Evolutionary conservation across 1,284 basidiomycete species (phyloP).

Genomic region (Apiotrichum gamsii): DNA sequence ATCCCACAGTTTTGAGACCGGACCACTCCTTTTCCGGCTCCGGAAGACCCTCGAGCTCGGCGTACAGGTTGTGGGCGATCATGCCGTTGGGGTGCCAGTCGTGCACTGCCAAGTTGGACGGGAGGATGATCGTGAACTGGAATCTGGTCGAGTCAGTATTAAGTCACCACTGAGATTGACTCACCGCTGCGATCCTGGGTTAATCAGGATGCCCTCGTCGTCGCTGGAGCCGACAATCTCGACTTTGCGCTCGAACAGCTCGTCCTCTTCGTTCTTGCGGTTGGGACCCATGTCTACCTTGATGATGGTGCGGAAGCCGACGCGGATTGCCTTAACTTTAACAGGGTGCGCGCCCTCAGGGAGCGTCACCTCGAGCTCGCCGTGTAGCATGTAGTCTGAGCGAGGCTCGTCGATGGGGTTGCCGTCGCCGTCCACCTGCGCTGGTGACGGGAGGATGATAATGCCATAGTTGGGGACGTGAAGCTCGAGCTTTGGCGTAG

Average conservation of each 20-base stretch:
- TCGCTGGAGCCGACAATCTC: constrained; percentile 16
- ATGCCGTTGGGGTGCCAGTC: constrained; percentile 29
- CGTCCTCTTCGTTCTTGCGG: constrained; percentile 12
- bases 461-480: constrained; percentile 11
- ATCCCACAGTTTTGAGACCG: background rate
- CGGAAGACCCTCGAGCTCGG: constrained; percentile 25
- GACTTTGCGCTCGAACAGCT: constrained; percentile 18
- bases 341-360: background rate
- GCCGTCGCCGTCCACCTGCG: background rate
- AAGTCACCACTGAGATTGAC: background rate
- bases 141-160: constrained; percentile 1
- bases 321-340: constrained; percentile 12
- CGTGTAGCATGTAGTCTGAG: constrained; percentile 11
- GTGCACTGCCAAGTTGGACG: constrained; percentile 24
- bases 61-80: constrained; percentile 23
- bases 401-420: constrained; percentile 3
- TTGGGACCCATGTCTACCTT: constrained; percentile 13
- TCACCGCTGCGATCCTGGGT: constrained; percentile 22
- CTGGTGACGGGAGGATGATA: constrained; percentile 8
- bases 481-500: background rate
- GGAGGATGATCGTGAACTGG: constrained; percentile 22
- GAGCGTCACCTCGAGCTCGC: constrained; percentile 13
- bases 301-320: constrained; percentile 11
- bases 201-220: constrained; percentile 24
- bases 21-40: background rate